These are phyloP conservation scores for Pisolithus tinctorius DNA, from an alignment of 768 basidiomycete genomes.

Conservation along the genomic window DNA sequence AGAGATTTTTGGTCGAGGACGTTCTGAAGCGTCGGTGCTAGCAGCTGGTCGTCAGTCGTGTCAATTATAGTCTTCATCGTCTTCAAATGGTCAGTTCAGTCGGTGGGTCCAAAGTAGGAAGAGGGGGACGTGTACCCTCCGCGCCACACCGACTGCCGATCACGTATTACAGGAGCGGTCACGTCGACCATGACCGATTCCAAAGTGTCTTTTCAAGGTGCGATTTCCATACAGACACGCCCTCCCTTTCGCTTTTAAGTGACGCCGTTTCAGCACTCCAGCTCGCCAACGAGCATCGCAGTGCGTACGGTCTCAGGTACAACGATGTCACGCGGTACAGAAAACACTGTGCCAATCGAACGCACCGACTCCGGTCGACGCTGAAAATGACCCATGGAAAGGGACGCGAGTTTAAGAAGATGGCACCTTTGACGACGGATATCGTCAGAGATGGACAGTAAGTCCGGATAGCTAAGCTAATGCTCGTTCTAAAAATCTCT, in stretches of 20 bases:
- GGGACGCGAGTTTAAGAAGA: constrained; percentile 85
- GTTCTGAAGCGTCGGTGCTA: constrained; percentile 84
- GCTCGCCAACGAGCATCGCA: constrained; percentile 83
- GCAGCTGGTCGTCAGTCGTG: constrained; percentile 31
- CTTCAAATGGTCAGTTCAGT: no score
- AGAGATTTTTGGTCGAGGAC: constrained; percentile 86
- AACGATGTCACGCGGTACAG: constrained; percentile 88
- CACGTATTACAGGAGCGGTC: no score
- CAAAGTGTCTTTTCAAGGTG: constrained; percentile 36
- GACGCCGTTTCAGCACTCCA: constrained; percentile 55
- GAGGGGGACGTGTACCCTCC: no score
- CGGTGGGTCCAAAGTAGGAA: no score
- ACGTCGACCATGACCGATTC: constrained; percentile 16
- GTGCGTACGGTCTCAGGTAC: constrained; percentile 84
- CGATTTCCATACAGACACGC: constrained; percentile 4
- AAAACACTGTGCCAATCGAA: constrained; percentile 87
- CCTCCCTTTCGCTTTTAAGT: constrained; percentile 1
- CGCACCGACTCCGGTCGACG: constrained; percentile 78
- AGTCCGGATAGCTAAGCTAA: constrained; percentile 19
- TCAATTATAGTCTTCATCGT: not conserved
- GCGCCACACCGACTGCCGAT: no score
- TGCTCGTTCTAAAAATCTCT: not conserved
- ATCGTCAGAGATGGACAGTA: constrained; percentile 81
- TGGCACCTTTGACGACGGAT: constrained; percentile 63
- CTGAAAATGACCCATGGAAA: constrained; percentile 88